Conservation (phyloP, 441 rosid species). For the Erodium moschatum region DNA sequence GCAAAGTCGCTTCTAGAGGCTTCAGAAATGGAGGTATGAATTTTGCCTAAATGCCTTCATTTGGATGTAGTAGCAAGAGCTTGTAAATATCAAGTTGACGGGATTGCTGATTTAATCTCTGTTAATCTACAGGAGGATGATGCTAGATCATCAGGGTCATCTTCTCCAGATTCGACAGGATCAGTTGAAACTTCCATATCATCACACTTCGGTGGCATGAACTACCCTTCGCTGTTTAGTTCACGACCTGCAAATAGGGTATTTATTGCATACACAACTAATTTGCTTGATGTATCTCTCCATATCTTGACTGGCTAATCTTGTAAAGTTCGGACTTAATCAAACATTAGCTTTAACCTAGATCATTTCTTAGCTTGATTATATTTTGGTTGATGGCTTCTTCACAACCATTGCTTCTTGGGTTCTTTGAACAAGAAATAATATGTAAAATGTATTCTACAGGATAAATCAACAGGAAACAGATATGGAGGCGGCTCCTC, state of each 20-base stretch:
- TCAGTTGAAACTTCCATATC: constrained; percentile 95
- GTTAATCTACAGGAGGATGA: constrained; percentile 66
- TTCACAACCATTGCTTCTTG: not conserved
- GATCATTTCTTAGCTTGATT: too few species aligned
- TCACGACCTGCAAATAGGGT: constrained; percentile 67
- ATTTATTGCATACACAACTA: constrained; percentile 24
- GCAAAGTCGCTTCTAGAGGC: constrained; percentile 90
- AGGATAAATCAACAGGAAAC: constrained; percentile 58
- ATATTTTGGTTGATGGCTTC: too few species aligned
- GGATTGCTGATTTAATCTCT: not conserved
- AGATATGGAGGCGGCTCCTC: constrained; percentile 31
- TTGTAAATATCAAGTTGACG: too few species aligned
- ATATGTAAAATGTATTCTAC: constrained; percentile 19
- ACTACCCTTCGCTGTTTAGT: constrained; percentile 87
- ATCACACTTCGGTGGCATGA: constrained; percentile 98
- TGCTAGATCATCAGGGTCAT: constrained; percentile 80
- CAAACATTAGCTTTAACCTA: too few species aligned
- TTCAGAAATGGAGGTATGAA: constrained; percentile 65
- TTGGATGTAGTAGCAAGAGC: too few species aligned
- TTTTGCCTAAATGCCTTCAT: too few species aligned
- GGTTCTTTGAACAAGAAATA: not conserved
- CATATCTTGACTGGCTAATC: not conserved
- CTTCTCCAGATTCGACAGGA: constrained; percentile 91
- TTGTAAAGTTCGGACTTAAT: not conserved
- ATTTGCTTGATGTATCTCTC: not conserved